These are phyloP conservation scores for Phylloboletellus chloephorus DNA, from an alignment of 1,284 basidiomycete species.

Conservation along the genomic window DNA sequence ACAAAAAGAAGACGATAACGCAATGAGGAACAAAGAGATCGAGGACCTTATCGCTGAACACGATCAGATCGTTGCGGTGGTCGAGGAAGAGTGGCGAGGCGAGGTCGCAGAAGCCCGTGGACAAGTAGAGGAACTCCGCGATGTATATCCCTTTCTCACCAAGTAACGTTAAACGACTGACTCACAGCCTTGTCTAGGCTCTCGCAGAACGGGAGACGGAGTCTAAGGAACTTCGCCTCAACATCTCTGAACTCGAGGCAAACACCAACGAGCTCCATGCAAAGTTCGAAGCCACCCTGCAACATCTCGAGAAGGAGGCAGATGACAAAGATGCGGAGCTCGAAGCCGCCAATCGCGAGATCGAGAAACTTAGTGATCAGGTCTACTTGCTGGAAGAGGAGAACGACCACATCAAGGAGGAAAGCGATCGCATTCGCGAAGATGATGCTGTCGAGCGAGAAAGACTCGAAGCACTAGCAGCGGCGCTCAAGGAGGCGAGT, in stretches of 20 bases:
- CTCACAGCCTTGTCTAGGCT: slow-evolving; percentile 38
- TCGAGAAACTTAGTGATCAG: slow-evolving; percentile 68
- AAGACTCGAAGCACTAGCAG: slow-evolving; percentile 63
- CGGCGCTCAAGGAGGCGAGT: slow-evolving; percentile 74
- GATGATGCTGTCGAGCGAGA: slow-evolving; percentile 69
- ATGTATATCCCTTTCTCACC: slow-evolving; percentile 43
- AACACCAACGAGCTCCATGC: slow-evolving; percentile 63
- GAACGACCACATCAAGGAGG: slow-evolving; percentile 46
- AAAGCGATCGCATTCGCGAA: slow-evolving; percentile 48
- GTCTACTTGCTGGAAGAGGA: slow-evolving; percentile 58
- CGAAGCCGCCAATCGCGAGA: slow-evolving; percentile 59
- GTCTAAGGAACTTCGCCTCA: slow-evolving; percentile 65
- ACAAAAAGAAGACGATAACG: slow-evolving; percentile 78
- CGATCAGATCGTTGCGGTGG: slow-evolving; percentile 57
- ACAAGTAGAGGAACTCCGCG: slow-evolving; percentile 70
- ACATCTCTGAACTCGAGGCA: slow-evolving; percentile 67
- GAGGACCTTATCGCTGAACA: slow-evolving; percentile 66
- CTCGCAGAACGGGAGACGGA: slow-evolving; percentile 72
- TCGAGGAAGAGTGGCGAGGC: slow-evolving; percentile 73
- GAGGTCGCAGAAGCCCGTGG: slow-evolving; percentile 68
- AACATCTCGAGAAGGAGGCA: slow-evolving; percentile 66
- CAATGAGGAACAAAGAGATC: slow-evolving; percentile 65
- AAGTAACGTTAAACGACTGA: slow-evolving; percentile 6
- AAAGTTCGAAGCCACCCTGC: slow-evolving; percentile 68
- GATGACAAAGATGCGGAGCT: slow-evolving; percentile 69